phyloP scores from a whole-genome alignment of 495 filamentous ascomycete species.

The Umbilicaria muhlenbergii region DNA sequence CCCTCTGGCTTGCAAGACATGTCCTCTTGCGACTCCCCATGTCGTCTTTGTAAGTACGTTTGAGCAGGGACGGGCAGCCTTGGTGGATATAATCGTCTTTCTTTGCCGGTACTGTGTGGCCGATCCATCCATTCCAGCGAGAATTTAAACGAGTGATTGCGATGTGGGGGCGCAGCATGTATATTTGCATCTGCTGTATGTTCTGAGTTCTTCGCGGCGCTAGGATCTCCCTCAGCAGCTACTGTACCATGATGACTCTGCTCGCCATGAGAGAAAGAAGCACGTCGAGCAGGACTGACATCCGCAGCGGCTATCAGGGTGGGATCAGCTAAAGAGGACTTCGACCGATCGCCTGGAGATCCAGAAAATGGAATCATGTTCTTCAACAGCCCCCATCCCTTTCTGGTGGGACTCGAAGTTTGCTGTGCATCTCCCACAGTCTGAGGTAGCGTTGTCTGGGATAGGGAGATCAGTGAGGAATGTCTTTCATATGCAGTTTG shows the following conservation, averaged over 20 bases:
- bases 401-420: slow-evolving; percentile 28
- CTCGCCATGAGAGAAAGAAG: no score
- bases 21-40: background rate
- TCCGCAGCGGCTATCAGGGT: background rate
- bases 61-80: slow-evolving; percentile 62
- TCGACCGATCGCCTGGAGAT: slow-evolving; percentile 20
- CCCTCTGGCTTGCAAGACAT: slow-evolving; percentile 17
- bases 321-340: slow-evolving; percentile 16
- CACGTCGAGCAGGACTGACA: background rate
- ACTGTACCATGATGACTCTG: background rate
- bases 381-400: slow-evolving; percentile 53
- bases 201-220: background rate
- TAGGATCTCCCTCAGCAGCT: background rate
- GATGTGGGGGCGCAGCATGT: slow-evolving; percentile 25
- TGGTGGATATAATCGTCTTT: slow-evolving; percentile 53
- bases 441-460: slow-evolving; percentile 8
- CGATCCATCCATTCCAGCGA: slow-evolving; percentile 60
- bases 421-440: background rate
- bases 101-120: slow-evolving; percentile 32
- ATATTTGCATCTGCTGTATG: background rate
- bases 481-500: slow-evolving; percentile 22
- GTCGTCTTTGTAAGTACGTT: slow-evolving; percentile 26
- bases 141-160: slow-evolving; percentile 59
- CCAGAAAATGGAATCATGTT: slow-evolving; percentile 44
- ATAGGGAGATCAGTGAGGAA: slow-evolving; percentile 20